These are phyloP conservation scores for Monosporascus sp. DNA, from an alignment of 2,329 filamentous ascomycete genomes.

Conservation along the genomic window DNA sequence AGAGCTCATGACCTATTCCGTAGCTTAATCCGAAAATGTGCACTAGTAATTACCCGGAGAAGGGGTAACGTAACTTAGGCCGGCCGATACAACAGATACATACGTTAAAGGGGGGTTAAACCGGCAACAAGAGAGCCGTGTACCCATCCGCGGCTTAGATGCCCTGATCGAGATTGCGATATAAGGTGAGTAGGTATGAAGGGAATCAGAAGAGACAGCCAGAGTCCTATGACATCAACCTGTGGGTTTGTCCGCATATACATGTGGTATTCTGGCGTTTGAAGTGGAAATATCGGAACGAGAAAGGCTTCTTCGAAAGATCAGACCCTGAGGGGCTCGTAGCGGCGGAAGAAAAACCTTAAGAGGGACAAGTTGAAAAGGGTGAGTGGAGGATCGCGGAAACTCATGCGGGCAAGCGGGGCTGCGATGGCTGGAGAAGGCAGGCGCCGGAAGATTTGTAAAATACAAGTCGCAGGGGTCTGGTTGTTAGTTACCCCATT, in stretches of 20 bases:
- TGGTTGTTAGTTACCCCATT: not conserved
- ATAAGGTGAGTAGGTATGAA: not conserved
- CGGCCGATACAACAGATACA: too few relatives aligned
- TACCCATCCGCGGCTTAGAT: not conserved
- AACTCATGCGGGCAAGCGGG: not conserved
- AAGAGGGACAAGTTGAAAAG: not conserved
- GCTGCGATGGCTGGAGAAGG: not conserved
- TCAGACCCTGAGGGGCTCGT: not conserved
- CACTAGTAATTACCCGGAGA: too few relatives aligned
- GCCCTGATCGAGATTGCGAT: not conserved
- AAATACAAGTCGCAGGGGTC: too few relatives aligned
- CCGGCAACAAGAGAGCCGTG: too few relatives aligned
- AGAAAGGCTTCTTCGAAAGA: too few relatives aligned
- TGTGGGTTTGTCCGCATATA: not conserved
- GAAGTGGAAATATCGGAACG: not conserved
- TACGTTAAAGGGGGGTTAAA: too few relatives aligned
- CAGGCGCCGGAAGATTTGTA: not conserved
- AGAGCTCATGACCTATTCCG: too few relatives aligned
- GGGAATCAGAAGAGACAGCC: not conserved
- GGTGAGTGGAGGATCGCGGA: not conserved
- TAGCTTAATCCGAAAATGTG: too few relatives aligned
- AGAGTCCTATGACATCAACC: not conserved
- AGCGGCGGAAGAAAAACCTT: not conserved
- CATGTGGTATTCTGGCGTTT: not conserved
- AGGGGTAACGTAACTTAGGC: too few relatives aligned